Evolutionary conservation across 495 filamentous ascomycete genomes (phyloP), one percentile per base, ranked within the genome.

Genomic region (Penicillium argentinense): DNA sequence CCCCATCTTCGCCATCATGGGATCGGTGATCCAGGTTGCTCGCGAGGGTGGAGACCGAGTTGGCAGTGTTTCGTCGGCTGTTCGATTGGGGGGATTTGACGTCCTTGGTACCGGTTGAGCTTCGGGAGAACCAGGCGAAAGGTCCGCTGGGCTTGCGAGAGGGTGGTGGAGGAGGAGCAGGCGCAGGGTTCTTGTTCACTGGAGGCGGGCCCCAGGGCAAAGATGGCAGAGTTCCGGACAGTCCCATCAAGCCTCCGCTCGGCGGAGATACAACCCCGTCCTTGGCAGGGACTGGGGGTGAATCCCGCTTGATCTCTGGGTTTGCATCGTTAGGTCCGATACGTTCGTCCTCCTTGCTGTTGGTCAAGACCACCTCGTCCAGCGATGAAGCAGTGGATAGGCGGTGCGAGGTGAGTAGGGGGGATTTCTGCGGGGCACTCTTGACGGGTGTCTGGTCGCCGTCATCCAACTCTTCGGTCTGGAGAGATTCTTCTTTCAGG

Each of bases 121-220:
- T 85, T 49, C 89, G 76, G n/a, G 88, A 90, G 37, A 95, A 77
- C 88, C 87, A 93, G 14, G 87, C 81, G 49, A 92, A 95, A 0
- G 89, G 89, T 45, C 87, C 84, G 32, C 84, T 87, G 17, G 88
- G 71, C 60, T 89, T 92, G 62, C 87, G 76, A 24, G 77, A 49
- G 3, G 75, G 64, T 17, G 70, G 68, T 21, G 76, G 68, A 19
- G 71, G 67, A 24, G 77, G 63, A 30, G 64, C 57, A 22, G 77
- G 66, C 39, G 68, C 56, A 39, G 56, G 59, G 27, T 63, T 65
- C 45, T 72, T 71, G 39, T 68, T 67, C 22, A 64, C 57, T 36
- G 68, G 68, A 42, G 69, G 65, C 25, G 63, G 47, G 47, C 24
- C 72, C 78, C 77, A 81, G 51, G 76, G 74, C 19, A 78, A 60